These are phyloP conservation scores for Clarkia xantiana DNA, from an alignment of 345 rosid species.

Conservation along the genomic window DNA sequence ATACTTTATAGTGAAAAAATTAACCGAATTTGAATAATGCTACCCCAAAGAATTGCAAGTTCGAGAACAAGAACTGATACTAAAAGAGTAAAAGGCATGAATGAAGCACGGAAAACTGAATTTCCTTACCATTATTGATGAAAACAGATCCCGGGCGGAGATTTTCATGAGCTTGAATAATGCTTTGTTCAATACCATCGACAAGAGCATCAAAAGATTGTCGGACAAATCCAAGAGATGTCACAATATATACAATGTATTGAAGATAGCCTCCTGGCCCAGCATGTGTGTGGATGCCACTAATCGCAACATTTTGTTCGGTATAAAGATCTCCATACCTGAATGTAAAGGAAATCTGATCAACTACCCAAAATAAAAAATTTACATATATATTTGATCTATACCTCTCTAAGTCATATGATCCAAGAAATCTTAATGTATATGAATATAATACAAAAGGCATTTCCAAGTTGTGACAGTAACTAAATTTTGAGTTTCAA, in stretches of 20 bases:
- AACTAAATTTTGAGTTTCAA: too few relatives aligned
- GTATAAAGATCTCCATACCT: constrained; percentile 59
- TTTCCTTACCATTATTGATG: constrained; percentile 24
- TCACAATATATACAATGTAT: constrained; percentile 54
- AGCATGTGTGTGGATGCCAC: constrained; percentile 68
- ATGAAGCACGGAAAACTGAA: not conserved
- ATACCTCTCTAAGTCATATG: not conserved
- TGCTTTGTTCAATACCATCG: constrained; percentile 57
- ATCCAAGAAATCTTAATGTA: not conserved
- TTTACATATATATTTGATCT: too few relatives aligned
- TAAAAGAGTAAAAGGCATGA: too few relatives aligned
- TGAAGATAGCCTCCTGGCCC: constrained; percentile 81
- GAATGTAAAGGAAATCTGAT: not conserved
- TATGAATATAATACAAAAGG: too few relatives aligned
- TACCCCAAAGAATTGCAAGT: too few relatives aligned
- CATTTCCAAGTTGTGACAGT: too few relatives aligned
- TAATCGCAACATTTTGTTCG: constrained; percentile 55
- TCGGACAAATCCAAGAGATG: constrained; percentile 65
- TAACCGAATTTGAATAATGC: too few relatives aligned
- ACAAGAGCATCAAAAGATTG: constrained; percentile 58
- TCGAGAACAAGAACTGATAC: too few relatives aligned
- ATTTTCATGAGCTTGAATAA: constrained; percentile 57
- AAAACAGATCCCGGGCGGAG: constrained; percentile 45
- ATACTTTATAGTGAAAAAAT: too few relatives aligned
- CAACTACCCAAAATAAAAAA: too few relatives aligned